Percentiles rank a stretch among this genome's conserved stretches.
These are phyloP conservation scores for Ophioceras dolichostomum DNA, from an alignment of 2,329 filamentous ascomycete species.

Conservation along the genomic window DNA sequence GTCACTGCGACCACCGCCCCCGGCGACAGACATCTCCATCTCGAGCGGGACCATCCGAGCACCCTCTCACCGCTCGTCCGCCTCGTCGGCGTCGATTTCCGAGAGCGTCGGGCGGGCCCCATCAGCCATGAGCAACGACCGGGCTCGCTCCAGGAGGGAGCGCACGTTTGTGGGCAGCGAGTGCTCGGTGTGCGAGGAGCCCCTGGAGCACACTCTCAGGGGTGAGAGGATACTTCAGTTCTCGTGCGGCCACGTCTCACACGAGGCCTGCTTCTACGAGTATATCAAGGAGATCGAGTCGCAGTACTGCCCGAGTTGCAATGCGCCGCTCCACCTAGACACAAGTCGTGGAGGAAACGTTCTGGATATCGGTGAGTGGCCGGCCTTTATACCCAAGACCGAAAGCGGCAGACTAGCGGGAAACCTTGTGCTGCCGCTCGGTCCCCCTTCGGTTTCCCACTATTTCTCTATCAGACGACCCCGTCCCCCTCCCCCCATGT, in stretches of 20 bases:
- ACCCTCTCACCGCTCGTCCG: constrained; percentile 25
- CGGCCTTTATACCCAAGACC: too few relatives aligned
- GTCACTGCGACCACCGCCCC: too few relatives aligned
- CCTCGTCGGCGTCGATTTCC: constrained; percentile 21
- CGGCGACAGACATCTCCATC: constrained; percentile 26
- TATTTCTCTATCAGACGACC: too few relatives aligned
- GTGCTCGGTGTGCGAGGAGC: constrained; percentile 94
- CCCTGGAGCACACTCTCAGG: constrained; percentile 84
- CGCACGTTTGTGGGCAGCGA: constrained; percentile 90
- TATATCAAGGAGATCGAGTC: constrained; percentile 92
- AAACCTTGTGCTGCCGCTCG: too few relatives aligned
- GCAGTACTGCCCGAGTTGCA: constrained; percentile 87
- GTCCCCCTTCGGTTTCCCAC: too few relatives aligned
- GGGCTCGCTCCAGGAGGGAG: constrained; percentile 70
- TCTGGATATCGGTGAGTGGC: constrained; percentile 64
- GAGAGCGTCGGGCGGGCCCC: constrained; percentile 22
- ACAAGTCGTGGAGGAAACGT: constrained; percentile 89
- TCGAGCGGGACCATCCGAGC: constrained; percentile 21
- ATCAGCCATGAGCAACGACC: constrained; percentile 63
- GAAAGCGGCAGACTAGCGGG: too few relatives aligned
- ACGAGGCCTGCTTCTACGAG: constrained; percentile 98
- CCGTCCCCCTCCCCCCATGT: too few relatives aligned
- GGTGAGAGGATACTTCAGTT: constrained; percentile 93
- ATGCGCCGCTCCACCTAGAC: constrained; percentile 83
- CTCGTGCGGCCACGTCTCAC: constrained; percentile 91